Evolutionary conservation across 768 basidiomycete species (phyloP), one percentile per base, ranked within the genome.

Genomic region (Trametopsis cervina): DNA sequence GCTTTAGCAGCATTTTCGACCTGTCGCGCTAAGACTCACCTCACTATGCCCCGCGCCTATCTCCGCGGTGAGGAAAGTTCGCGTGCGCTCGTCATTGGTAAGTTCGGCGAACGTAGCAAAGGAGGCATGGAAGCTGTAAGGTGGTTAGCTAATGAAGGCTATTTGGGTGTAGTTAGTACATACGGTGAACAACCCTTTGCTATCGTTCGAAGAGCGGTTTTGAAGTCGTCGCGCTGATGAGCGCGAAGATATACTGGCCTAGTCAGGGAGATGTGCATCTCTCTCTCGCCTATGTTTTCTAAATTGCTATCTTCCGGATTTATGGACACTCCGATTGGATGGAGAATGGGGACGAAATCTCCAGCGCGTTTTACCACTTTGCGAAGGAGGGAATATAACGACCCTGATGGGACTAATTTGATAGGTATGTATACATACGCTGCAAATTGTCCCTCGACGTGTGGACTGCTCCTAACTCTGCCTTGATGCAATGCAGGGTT

Each of bases 401-500:
- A 54, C 17, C 76, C 71, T 25, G 57, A 61, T 33, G 60, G 68
- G 41, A 67, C 63, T 23, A 85, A 54, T 45, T 60, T 54, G 59
- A 94, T 58, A 0, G 83, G 77, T 10, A 90, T 69, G 60, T 85
- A 94, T 45, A 93, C 74, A 66, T 94, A 80, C 3, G 85, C 72
- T 1, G 83, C 81, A 61, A 79, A 94, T 59, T 94, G 91, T 0
- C 94, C 94, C 11, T 90, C 85, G 3, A 91, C 80, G 60, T 90
- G 89, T 2, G 90, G 89, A 1, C 70, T 72, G 0, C 80, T 71
- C 24, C 94, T 79, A 40, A 70, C 71, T 24, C 93, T 78, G 12
- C 94, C 94, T 69, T 94, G 91, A 62, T 96, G 93, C 13, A 79
- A 66, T 2, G 81, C 66, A 2, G 92, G 91, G 57, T 89, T 69